Evolutionary conservation across 768 basidiomycete species (phyloP).

Genomic region (Mycena albidolilacea): DNA sequence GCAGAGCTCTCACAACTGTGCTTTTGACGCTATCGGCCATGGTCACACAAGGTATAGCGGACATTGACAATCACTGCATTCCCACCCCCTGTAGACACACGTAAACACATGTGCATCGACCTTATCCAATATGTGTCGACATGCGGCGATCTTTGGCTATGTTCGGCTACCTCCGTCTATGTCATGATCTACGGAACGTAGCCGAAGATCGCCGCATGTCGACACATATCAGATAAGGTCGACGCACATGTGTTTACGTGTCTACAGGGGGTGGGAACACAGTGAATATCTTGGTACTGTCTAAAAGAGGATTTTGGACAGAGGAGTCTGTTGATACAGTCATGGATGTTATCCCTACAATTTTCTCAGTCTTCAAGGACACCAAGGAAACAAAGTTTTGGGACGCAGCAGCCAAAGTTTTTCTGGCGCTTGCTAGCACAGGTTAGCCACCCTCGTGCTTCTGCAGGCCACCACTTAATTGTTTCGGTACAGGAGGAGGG

Average conservation of each 20-base stretch:
- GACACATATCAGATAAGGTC: too few relatives aligned
- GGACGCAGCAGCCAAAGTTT: neutral
- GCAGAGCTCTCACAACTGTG: neutral
- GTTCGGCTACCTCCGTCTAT: too few relatives aligned
- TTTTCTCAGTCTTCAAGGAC: neutral
- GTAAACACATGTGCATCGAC: too few relatives aligned
- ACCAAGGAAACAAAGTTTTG: neutral
- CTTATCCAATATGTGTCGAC: too few relatives aligned
- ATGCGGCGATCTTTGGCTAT: too few relatives aligned
- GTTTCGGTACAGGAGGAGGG: neutral
- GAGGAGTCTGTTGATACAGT: neutral
- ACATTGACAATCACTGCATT: too few relatives aligned
- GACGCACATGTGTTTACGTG: too few relatives aligned
- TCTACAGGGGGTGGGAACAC: too few relatives aligned
- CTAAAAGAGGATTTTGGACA: neutral
- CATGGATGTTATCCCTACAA: neutral
- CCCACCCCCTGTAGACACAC: too few relatives aligned
- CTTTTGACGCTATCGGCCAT: neutral
- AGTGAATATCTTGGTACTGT: neutral
- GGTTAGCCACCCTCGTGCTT: neutral
- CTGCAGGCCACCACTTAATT: neutral
- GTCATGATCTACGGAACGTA: too few relatives aligned
- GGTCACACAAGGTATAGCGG: neutral
- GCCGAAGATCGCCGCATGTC: too few relatives aligned
- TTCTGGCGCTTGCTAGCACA: neutral